Base-by-base conservation (phyloP, 1,284 basidiomycete species). In the Rhodotorula sp. region DNA sequence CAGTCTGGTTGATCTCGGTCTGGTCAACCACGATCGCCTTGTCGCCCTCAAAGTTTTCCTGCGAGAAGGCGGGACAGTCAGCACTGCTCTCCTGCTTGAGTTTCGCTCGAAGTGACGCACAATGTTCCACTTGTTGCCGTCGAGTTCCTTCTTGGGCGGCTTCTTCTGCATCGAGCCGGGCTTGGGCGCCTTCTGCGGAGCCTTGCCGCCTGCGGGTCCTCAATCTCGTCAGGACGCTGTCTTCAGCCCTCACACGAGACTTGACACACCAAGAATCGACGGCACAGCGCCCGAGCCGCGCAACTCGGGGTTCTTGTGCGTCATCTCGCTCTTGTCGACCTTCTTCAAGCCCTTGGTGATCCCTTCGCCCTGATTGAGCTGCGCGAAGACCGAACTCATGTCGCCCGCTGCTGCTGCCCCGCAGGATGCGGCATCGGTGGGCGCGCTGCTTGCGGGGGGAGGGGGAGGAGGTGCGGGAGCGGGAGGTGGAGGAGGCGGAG, bases 311-410 rank as follows among this genome's bases (percentile, higher is more conserved):
- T 99, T 99, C 85, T 99, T 98, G 84, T 99, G 96, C 11, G 94
- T 98, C 94, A 95, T 95, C 81, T 97, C 89, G 76, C 90, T 94
- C 82, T 89, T 88, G 80, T 96, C 92, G 27, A 99, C 96, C 81
- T 96, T 98, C 76, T 90, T 88, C 75, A 99, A 81, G 11, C 90
- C 88, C 77, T 90, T 91, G 13, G 95, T 98, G 65, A 99, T 89
- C 22, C 89, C 88, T 69, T 88, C 90, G 20, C 96, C 95, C 67
- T 90, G 87, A 80, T 98, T 98, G 63, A 99, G 83, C 71, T 93
- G 87, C 1, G 91, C 90, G 71, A 99, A 95, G n/a, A 99, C 90
- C 9, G 92, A 91, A 20, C 87, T 87, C 67, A 89, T 86, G 29
- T 92, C 91, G 20, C 81, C 82, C 11, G 83, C 76, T 11, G 84